These are phyloP conservation scores for Purshia tridentata DNA, from an alignment of 306 rosid species.

Conservation along the genomic window DNA sequence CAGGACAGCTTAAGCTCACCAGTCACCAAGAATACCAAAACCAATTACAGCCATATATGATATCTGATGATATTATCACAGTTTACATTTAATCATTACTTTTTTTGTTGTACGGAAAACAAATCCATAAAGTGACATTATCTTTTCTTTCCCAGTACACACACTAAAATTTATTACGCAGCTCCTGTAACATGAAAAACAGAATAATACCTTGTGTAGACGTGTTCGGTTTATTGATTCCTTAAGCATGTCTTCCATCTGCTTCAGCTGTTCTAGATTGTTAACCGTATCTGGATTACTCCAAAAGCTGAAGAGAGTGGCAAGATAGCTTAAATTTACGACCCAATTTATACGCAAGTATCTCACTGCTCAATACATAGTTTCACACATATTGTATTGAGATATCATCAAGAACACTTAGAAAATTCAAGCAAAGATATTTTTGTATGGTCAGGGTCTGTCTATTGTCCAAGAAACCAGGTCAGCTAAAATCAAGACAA, in stretches of 20 bases:
- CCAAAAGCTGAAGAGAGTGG: constrained; percentile 56
- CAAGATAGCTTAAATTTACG: constrained; percentile 18
- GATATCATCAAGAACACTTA: not conserved
- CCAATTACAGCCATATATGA: not conserved
- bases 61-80: not conserved
- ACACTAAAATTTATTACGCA: not conserved
- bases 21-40: not conserved
- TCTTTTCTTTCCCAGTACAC: not conserved
- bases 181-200: constrained; percentile 11
- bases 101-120: not conserved
- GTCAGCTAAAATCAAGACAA: not conserved
- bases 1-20: constrained; percentile 1
- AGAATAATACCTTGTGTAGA: constrained; percentile 48
- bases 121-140: not conserved
- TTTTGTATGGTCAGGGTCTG: not conserved
- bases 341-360: not conserved
- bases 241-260: constrained; percentile 62
- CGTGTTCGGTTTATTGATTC: constrained; percentile 53
- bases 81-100: not conserved
- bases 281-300: constrained; percentile 54
- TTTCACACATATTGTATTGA: not conserved
- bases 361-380: not conserved
- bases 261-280: constrained; percentile 56
- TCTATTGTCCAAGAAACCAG: not conserved
- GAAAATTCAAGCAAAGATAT: not conserved